A percentile compares a stretch with the other conserved stretches of the same genome.
phyloP scores from a whole-genome alignment of 768 basidiomycete species.

The Artomyces pyxidatus region DNA sequence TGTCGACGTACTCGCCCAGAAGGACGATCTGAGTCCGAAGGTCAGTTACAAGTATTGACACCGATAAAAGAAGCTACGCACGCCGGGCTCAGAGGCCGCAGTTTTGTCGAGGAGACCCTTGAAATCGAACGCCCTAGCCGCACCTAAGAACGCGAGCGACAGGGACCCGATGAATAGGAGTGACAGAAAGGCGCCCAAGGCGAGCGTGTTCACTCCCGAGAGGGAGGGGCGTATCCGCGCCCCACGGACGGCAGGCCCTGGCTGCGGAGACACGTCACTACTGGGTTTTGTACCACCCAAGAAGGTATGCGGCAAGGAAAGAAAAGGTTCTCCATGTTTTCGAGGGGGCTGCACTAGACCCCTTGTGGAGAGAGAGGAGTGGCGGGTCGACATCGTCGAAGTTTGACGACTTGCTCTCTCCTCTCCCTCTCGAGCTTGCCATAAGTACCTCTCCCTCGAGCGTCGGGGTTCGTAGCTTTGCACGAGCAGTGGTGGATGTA shows the following conservation, averaged over 20 bases:
- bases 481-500: too few species aligned
- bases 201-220: conserved; percentile 20
- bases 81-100: conserved; percentile 37
- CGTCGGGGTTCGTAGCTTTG: too few species aligned
- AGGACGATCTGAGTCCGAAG: conserved; percentile 37
- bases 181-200: conserved; percentile 36
- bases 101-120: conserved; percentile 31
- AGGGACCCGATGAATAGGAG: conserved; percentile 40
- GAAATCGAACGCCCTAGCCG: conserved; percentile 34
- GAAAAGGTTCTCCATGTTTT: conserved; percentile 6
- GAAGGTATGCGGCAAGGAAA: conserved; percentile 7
- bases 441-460: too few species aligned
- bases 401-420: too few species aligned
- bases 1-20: conserved; percentile 48
- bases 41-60: not conserved
- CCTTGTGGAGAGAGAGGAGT: conserved; percentile 37
- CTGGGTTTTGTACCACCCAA: conserved; percentile 17
- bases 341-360: conserved; percentile 19
- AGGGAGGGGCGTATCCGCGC: conserved; percentile 21
- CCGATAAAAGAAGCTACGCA: conserved; percentile 19
- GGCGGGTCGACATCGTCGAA: conserved; percentile 23
- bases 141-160: conserved; percentile 42
- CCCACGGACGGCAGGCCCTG: not conserved
- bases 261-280: not conserved
- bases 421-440: too few species aligned